phyloP scores from a whole-genome alignment of 2,329 filamentous ascomycete genomes.

The Paraconiothyrium sp. region DNA sequence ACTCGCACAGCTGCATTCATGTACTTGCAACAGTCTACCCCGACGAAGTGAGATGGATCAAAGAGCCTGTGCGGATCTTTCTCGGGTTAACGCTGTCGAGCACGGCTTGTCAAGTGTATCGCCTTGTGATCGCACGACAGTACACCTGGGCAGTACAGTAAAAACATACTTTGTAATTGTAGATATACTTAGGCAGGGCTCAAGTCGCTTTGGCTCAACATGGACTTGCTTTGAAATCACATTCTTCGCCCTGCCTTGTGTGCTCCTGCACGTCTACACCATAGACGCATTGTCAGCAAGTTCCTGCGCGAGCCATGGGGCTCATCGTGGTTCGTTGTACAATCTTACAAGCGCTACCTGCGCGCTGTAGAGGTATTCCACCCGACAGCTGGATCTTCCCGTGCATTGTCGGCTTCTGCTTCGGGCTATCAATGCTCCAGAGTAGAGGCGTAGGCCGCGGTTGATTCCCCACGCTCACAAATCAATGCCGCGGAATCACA shows the following conservation, averaged over 20 bases:
- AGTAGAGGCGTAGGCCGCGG: not conserved
- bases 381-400: not conserved
- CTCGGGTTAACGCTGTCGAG: no score
- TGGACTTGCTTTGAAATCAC: not conserved
- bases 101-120: no score
- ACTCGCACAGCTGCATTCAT: no score
- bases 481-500: slow-evolving; percentile 4
- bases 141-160: no score
- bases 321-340: not conserved
- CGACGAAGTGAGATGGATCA: no score
- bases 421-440: slow-evolving; percentile 7
- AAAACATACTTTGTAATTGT: no score
- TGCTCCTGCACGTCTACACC: not conserved
- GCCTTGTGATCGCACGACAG: no score
- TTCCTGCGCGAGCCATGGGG: not conserved
- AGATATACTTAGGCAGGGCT: no score
- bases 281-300: not conserved
- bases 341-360: not conserved
- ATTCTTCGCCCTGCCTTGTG: not conserved
- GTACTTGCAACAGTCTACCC: no score
- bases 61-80: no score
- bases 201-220: not conserved
- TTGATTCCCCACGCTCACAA: slow-evolving; percentile 9
- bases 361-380: not conserved
- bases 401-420: slow-evolving; percentile 1